These are phyloP conservation scores for Globisporangium acanthophoron DNA, from an alignment of 352 stramenopile genomes.

Conservation along the genomic window DNA sequence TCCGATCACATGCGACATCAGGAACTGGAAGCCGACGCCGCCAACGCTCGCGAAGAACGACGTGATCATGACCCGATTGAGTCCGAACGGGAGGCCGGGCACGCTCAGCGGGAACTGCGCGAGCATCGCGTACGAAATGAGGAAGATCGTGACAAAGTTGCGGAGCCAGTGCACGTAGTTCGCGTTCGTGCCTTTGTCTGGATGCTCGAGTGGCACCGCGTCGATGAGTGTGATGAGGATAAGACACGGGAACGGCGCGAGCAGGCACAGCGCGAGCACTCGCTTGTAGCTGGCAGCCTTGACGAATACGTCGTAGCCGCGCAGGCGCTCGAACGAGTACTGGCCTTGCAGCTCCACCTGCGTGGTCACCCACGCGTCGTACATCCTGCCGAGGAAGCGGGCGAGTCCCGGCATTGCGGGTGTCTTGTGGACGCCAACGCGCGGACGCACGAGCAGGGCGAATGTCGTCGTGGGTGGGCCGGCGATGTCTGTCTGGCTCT, in stretches of 20 bases:
- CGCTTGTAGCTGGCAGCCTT: not conserved
- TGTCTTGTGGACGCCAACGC: too few relatives aligned
- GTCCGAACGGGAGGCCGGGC: constrained; percentile 4
- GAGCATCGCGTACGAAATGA: constrained; percentile 27
- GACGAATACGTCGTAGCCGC: constrained; percentile 10
- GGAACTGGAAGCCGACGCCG: constrained; percentile 17
- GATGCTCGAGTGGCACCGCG: constrained; percentile 13
- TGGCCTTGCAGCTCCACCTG: constrained; percentile 35
- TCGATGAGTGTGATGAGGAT: constrained; percentile 27
- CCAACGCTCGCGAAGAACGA: constrained; percentile 19
- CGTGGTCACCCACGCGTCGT: constrained; percentile 10
- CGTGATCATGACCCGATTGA: constrained; percentile 10
- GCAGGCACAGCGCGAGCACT: constrained; percentile 9
- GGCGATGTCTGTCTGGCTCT: too few relatives aligned
- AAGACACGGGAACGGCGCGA: constrained; percentile 30
- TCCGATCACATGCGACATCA: constrained; percentile 21
- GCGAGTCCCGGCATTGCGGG: too few relatives aligned
- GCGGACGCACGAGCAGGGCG: too few relatives aligned
- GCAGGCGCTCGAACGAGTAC: constrained; percentile 25
- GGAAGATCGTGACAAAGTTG: constrained; percentile 18
- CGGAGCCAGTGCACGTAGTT: constrained; percentile 33
- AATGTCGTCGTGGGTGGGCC: too few relatives aligned
- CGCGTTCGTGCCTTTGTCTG: constrained; percentile 16
- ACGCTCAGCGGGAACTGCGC: constrained; percentile 21
- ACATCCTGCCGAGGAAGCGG: not conserved